A percentile compares a stretch with the other conserved stretches of the same genome.
These are phyloP conservation scores for Taphrina communis DNA, from an alignment of 1,139 yeast species.

Conservation along the genomic window DNA sequence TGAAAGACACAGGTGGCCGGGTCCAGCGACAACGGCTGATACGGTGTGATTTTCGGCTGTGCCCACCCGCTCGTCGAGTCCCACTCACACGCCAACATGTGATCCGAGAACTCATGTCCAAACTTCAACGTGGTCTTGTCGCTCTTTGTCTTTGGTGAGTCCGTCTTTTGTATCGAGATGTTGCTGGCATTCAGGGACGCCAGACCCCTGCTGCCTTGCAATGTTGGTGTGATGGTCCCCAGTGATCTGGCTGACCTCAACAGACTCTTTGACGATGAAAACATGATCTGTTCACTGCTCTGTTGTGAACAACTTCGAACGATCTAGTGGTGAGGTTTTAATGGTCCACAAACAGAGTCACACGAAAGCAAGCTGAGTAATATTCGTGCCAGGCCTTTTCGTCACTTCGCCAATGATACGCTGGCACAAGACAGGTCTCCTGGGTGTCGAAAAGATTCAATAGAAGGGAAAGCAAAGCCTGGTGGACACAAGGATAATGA, in stretches of 20 bases:
- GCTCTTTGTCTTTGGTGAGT: conserved; percentile 66
- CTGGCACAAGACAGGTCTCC: no score
- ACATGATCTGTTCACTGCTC: not conserved
- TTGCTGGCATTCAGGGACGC: conserved; percentile 67
- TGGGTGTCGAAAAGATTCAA: no score
- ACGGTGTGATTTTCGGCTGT: conserved; percentile 82
- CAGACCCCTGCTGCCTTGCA: conserved; percentile 1
- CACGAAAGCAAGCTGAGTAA: no score
- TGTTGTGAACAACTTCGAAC: not conserved
- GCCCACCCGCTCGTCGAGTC: conserved; percentile 79
- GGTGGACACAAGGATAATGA: not conserved
- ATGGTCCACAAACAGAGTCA: no score
- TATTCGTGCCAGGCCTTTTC: no score
- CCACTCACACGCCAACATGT: conserved; percentile 91
- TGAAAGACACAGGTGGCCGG: conserved; percentile 91
- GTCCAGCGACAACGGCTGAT: conserved; percentile 73
- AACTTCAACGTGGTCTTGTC: conserved; percentile 80
- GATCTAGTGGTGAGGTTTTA: no score
- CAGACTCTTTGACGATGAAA: not conserved
- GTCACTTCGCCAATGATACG: no score
- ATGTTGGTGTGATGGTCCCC: not conserved
- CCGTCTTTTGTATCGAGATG: conserved; percentile 63
- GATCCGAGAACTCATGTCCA: conserved; percentile 89
- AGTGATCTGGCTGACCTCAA: not conserved
- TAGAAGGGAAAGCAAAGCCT: no score